Conservation (phyloP, 73 alveolate genomes). For the Paramecium biaurelia region DNA sequence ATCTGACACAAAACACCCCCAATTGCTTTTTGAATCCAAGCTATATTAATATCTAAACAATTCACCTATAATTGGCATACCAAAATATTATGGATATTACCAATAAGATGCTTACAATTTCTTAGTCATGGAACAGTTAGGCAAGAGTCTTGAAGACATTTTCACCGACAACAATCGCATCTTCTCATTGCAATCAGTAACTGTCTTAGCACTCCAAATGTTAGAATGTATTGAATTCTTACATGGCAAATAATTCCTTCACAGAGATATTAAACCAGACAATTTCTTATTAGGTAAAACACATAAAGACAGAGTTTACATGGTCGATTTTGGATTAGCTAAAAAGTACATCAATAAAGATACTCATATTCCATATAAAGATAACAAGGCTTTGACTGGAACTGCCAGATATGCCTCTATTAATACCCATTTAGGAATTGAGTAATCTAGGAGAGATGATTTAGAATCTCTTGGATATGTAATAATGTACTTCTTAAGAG, state of each 20-base stretch:
- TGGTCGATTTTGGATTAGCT: slow-evolving; percentile 95
- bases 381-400: slow-evolving; percentile 93
- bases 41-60: slow-evolving; percentile 70
- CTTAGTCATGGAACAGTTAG: slow-evolving; percentile 89
- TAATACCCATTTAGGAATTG: slow-evolving; percentile 97
- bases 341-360: slow-evolving; percentile 84
- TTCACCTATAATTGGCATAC: slow-evolving; percentile 71
- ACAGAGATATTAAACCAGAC: slow-evolving; percentile 97
- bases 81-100: slow-evolving; percentile 77
- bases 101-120: slow-evolving; percentile 83
- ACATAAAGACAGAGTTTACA: slow-evolving; percentile 79
- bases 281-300: slow-evolving; percentile 91
- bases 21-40: slow-evolving; percentile 91
- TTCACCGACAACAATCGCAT: slow-evolving; percentile 75
- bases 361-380: slow-evolving; percentile 91
- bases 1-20: slow-evolving; percentile 87
- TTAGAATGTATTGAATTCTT: slow-evolving; percentile 81
- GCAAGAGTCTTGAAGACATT: slow-evolving; percentile 88
- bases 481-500: slow-evolving; percentile 80
- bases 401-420: slow-evolving; percentile 96
- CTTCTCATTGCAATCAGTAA: slow-evolving; percentile 83
- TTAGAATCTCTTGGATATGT: slow-evolving; percentile 91
- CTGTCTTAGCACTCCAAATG: slow-evolving; percentile 85
- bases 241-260: slow-evolving; percentile 88
- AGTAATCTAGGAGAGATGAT: slow-evolving; percentile 91